Percentiles rank a stretch among this genome's conserved stretches.
phyloP scores from a whole-genome alignment of 2,329 filamentous ascomycete species.

The Cordyceps pruinosa region DNA sequence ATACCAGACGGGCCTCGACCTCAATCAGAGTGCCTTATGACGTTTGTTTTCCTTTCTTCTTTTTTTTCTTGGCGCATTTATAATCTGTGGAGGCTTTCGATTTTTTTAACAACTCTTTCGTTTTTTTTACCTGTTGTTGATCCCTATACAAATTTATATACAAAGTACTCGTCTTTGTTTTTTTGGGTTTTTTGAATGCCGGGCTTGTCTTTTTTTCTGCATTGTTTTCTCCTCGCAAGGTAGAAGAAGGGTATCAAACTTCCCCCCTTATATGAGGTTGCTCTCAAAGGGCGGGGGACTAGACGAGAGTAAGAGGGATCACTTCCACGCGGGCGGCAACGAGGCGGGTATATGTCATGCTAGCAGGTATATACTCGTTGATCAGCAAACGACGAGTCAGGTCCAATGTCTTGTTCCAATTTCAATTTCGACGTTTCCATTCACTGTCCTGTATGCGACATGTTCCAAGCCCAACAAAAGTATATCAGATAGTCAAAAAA shows the following conservation, averaged over 20 bases:
- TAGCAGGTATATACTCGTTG: neutral
- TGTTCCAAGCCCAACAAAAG: neutral
- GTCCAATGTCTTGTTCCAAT: neutral
- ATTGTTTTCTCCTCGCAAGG: too few relatives aligned
- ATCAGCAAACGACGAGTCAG: neutral
- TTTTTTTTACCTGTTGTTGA: constrained; percentile 3
- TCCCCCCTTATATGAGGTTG: too few relatives aligned
- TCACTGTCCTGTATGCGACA: neutral
- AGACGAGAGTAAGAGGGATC: neutral
- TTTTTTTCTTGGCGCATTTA: constrained; percentile 6
- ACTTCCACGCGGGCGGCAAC: neutral
- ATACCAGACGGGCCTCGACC: constrained; percentile 11
- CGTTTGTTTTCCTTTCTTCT: neutral
- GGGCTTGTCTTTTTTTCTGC: neutral
- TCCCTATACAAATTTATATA: constrained; percentile 8
- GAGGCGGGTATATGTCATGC: neutral
- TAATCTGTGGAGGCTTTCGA: constrained; percentile 8
- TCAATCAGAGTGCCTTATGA: constrained; percentile 8
- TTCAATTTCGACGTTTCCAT: neutral
- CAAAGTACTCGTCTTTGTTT: neutral
- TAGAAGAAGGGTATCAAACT: too few relatives aligned
- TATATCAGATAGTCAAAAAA: neutral
- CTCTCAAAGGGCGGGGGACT: neutral
- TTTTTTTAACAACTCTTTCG: constrained; percentile 6
- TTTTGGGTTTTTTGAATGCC: neutral